phyloP scores from a whole-genome alignment of 2,329 filamentous ascomycete genomes.

The Pseudofabraea citricarpa region DNA sequence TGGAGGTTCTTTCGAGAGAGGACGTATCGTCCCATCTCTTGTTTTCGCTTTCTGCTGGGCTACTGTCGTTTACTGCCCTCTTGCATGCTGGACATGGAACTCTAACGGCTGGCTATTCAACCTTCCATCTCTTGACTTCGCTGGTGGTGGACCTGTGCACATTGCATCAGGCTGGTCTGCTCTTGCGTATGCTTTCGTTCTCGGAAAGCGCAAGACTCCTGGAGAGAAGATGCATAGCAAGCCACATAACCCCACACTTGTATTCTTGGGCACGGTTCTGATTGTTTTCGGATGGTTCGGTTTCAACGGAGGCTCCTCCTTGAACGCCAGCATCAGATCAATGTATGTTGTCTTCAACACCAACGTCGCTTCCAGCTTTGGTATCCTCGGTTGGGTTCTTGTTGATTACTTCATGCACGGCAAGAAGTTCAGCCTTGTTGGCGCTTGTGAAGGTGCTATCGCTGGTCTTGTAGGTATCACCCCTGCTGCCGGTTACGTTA shows the following conservation, averaged over 20 bases:
- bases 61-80: slow-evolving; percentile 58
- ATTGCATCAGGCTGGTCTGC: slow-evolving; percentile 59
- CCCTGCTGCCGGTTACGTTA: slow-evolving; percentile 50
- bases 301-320: slow-evolving; percentile 46
- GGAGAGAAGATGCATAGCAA: slow-evolving; percentile 45
- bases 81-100: slow-evolving; percentile 66
- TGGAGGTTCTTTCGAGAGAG: slow-evolving; percentile 54
- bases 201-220: slow-evolving; percentile 50
- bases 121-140: slow-evolving; percentile 36
- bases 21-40: slow-evolving; percentile 59
- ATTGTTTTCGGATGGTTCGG: slow-evolving; percentile 62
- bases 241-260: slow-evolving; percentile 58
- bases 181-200: slow-evolving; percentile 57
- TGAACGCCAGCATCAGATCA: slow-evolving; percentile 46
- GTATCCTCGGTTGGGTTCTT: slow-evolving; percentile 47
- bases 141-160: slow-evolving; percentile 52
- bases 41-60: slow-evolving; percentile 61
- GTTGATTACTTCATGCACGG: slow-evolving; percentile 45
- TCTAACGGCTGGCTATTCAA: slow-evolving; percentile 60
- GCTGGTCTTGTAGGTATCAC: slow-evolving; percentile 54
- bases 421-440: slow-evolving; percentile 44
- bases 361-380: slow-evolving; percentile 51
- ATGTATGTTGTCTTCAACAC: slow-evolving; percentile 55
- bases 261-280: slow-evolving; percentile 58
- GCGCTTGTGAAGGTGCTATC: slow-evolving; percentile 50